Evolutionary conservation across 2,329 filamentous ascomycete species (phyloP).

Genomic region (Fusarium siculi): DNA sequence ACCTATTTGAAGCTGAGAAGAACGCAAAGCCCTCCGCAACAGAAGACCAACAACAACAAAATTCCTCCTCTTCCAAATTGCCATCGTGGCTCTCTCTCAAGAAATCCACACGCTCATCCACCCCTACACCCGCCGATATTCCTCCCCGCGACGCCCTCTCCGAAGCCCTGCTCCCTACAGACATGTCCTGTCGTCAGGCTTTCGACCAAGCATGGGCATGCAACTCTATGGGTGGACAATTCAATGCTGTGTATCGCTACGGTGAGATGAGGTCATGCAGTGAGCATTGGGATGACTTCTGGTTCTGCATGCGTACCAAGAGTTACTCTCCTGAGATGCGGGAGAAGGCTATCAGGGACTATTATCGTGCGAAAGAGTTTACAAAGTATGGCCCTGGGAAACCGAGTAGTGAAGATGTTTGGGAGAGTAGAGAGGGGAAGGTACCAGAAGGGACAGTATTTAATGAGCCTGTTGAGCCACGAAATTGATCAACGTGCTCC

Average conservation of each 20-base stretch:
- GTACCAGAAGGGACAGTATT: conserved; percentile 63
- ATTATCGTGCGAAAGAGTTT: conserved; percentile 73
- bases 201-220: conserved; percentile 97
- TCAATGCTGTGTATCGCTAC: conserved; percentile 89
- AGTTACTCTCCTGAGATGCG: conserved; percentile 68
- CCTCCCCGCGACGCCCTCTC: conserved; percentile 60
- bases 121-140: conserved; percentile 34
- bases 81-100: conserved; percentile 51
- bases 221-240: conserved; percentile 90
- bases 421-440: conserved; percentile 76
- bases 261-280: conserved; percentile 80
- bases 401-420: conserved; percentile 89
- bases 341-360: conserved; percentile 70
- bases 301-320: conserved; percentile 94
- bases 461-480: conserved; percentile 50
- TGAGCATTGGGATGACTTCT: conserved; percentile 92
- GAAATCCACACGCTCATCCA: conserved; percentile 42
- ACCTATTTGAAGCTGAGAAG: conserved; percentile 55
- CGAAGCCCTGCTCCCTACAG: conserved; percentile 78
- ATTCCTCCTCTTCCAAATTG: conserved; percentile 45
- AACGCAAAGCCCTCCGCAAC: conserved; percentile 34
- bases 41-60: conserved; percentile 30
- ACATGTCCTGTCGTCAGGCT: conserved; percentile 87
- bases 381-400: conserved; percentile 71
- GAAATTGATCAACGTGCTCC: background rate